Evolutionary conservation across 2,329 filamentous ascomycete genomes (phyloP).

Genomic region (Pseudogymnoascus sp.): DNA sequence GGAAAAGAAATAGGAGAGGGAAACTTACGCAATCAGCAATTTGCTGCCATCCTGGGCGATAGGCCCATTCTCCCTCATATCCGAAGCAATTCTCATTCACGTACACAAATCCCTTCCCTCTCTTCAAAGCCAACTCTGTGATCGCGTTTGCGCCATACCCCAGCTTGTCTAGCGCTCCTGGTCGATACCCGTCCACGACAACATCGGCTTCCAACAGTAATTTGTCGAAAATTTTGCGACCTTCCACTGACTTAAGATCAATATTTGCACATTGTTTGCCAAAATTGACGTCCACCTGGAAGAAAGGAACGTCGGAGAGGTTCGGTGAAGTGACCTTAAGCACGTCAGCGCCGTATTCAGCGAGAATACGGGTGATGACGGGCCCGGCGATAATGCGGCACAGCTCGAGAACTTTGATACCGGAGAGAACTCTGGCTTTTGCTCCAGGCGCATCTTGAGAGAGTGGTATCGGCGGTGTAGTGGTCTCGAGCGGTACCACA

Average conservation of each 20-base stretch:
- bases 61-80: conserved; percentile 53
- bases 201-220: conserved; percentile 58
- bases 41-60: conserved; percentile 61
- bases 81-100: conserved; percentile 67
- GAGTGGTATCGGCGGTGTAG: no score
- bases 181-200: conserved; percentile 62
- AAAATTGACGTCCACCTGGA: conserved; percentile 65
- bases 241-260: conserved; percentile 49
- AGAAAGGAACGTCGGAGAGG: conserved; percentile 65
- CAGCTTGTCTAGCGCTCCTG: conserved; percentile 54
- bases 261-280: conserved; percentile 54
- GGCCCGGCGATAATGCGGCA: conserved; percentile 71
- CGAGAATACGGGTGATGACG: conserved; percentile 62
- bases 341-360: conserved; percentile 69
- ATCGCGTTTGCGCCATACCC: conserved; percentile 55
- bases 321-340: conserved; percentile 63
- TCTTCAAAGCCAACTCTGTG: conserved; percentile 42
- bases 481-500: no score
- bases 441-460: no score
- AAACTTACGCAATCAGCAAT: conserved; percentile 50
- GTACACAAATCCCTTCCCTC: conserved; percentile 53
- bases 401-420: conserved; percentile 67
- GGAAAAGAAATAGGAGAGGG: not conserved
- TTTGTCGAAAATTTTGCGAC: conserved; percentile 15
- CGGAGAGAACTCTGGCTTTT: conserved; percentile 23